A percentile compares a stretch with the other conserved stretches of the same genome.
phyloP scores from a whole-genome alignment of 2,329 filamentous ascomycete species.

The Akanthomyces uredinophilus region DNA sequence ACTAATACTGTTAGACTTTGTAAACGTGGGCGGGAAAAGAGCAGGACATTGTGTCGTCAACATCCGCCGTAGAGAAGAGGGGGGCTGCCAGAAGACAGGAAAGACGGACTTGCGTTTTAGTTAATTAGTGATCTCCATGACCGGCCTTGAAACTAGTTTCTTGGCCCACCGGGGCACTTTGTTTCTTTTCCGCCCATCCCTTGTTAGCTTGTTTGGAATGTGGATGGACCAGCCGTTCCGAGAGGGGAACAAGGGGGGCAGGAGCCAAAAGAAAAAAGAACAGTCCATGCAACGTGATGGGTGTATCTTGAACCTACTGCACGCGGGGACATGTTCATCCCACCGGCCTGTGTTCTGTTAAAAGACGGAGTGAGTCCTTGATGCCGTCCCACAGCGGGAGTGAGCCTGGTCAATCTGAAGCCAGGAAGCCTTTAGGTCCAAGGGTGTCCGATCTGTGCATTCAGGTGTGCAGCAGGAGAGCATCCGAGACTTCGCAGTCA shows the following conservation, averaged over 20 bases:
- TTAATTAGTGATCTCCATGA: neutral
- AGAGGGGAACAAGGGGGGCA: neutral
- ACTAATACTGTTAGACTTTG: neutral
- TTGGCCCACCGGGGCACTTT: neutral
- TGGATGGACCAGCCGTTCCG: neutral
- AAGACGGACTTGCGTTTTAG: neutral
- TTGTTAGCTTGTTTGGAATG: neutral
- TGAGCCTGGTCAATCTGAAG: no score
- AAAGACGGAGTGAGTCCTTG: no score
- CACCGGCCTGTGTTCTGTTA: no score
- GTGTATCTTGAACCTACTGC: no score
- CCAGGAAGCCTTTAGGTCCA: no score
- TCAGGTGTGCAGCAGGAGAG: no score
- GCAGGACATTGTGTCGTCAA: neutral
- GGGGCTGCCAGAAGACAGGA: neutral
- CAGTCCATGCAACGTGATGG: neutral
- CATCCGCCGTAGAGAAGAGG: neutral
- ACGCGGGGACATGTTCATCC: no score
- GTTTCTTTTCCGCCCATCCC: neutral
- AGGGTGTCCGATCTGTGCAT: no score
- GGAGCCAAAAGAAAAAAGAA: neutral
- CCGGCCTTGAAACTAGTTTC: neutral
- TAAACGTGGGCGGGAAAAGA: neutral
- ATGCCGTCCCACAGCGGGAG: no score
- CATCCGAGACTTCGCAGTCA: no score